These are phyloP conservation scores for Encephalitozoon romaleae DNA, from an alignment of 371 early-diverging fungal genomes.

Conservation along the genomic window DNA sequence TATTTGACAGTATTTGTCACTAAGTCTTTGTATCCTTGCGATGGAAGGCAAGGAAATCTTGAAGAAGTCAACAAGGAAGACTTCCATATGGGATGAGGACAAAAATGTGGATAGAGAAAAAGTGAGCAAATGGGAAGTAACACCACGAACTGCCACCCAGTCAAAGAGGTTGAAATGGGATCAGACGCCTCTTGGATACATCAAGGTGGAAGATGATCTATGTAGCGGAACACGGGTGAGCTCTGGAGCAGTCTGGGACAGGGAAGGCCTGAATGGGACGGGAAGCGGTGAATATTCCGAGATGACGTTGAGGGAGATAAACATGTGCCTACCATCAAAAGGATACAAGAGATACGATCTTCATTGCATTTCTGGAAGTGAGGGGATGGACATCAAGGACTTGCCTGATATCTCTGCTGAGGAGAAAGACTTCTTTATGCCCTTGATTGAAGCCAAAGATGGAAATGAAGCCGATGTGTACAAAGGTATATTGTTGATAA, in stretches of 20 bases:
- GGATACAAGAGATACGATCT: constrained; percentile 2
- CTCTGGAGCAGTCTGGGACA: not conserved
- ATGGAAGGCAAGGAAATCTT: not conserved
- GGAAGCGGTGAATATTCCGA: not conserved
- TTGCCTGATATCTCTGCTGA: not conserved
- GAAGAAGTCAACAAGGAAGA: not conserved
- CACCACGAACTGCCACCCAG: constrained; percentile 9
- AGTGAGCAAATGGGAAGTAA: constrained; percentile 12
- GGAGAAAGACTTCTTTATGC: constrained; percentile 3
- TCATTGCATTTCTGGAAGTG: not conserved
- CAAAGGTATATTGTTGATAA: not conserved
- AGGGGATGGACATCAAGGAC: not conserved
- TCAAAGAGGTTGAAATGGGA: constrained; percentile 23
- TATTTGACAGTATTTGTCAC: not conserved
- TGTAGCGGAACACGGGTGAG: not conserved
- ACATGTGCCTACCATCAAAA: not conserved
- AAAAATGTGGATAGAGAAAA: not conserved
- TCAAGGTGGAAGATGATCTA: not conserved
- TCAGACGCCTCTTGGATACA: constrained; percentile 11
- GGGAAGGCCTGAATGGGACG: not conserved
- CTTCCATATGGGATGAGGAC: not conserved
- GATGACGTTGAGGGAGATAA: not conserved
- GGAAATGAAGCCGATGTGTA: not conserved
- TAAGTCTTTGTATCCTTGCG: not conserved
- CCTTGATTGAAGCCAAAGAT: not conserved